Conservation (phyloP, 2,329 filamentous ascomycete genomes). For the Diaporthe vaccinii region DNA sequence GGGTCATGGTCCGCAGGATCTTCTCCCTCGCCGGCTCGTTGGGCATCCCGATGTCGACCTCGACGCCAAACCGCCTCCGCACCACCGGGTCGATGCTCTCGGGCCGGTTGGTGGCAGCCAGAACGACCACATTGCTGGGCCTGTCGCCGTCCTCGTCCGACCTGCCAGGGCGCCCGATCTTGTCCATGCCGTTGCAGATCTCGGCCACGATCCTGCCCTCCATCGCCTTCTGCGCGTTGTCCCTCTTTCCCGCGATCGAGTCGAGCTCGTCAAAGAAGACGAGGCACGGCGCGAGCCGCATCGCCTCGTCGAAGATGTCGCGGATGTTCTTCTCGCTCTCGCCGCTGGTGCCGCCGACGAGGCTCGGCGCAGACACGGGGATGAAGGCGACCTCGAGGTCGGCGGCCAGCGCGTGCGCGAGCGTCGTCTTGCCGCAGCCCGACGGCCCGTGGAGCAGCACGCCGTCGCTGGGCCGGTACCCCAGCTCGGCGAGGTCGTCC, state of each 20-base stretch:
- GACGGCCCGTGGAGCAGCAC: slow-evolving; percentile 86
- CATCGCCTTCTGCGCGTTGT: slow-evolving; percentile 88
- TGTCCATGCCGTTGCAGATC: slow-evolving; percentile 88
- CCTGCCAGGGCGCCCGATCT: slow-evolving; percentile 77
- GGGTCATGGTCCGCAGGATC: slow-evolving; percentile 82
- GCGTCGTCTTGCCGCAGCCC: slow-evolving; percentile 88
- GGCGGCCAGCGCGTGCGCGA: slow-evolving; percentile 84
- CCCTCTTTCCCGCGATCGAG: slow-evolving; percentile 87
- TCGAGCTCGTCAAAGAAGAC: slow-evolving; percentile 96
- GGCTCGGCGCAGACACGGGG: slow-evolving; percentile 83
- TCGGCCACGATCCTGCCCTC: slow-evolving; percentile 89
- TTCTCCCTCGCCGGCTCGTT: slow-evolving; percentile 81
- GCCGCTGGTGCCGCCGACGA: slow-evolving; percentile 89
- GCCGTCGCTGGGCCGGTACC: slow-evolving; percentile 79
- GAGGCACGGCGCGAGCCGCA: slow-evolving; percentile 86
- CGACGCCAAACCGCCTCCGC: slow-evolving; percentile 82
- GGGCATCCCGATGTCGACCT: slow-evolving; percentile 90
- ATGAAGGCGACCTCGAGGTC: slow-evolving; percentile 83
- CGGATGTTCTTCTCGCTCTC: slow-evolving; percentile 90
- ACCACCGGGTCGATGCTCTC: slow-evolving; percentile 85
- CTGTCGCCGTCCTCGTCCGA: slow-evolving; percentile 86
- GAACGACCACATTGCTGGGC: slow-evolving; percentile 85
- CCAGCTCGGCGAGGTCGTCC: slow-evolving; percentile 73
- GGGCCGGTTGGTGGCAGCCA: slow-evolving; percentile 91
- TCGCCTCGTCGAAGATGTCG: slow-evolving; percentile 90